These are phyloP conservation scores for Asterionellopsis glacialis DNA, from an alignment of 108 stramenopile species.

Conservation along the genomic window DNA sequence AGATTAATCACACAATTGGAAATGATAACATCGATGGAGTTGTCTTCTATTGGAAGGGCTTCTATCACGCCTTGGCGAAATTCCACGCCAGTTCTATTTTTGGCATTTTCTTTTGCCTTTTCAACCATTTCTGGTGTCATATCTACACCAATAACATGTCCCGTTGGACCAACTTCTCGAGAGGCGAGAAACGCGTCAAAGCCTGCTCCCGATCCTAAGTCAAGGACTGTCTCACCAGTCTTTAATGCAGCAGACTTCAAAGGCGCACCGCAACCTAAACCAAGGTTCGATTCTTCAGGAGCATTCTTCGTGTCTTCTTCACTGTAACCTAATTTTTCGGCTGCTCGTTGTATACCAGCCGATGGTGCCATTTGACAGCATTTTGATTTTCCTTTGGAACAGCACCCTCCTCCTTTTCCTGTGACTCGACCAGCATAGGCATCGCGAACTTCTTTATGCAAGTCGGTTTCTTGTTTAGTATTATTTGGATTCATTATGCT, in stretches of 20 bases:
- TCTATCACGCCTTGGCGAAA: slow-evolving; percentile 76
- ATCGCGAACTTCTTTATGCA: too few relatives aligned
- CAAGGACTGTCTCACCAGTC: slow-evolving; percentile 43
- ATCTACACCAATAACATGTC: slow-evolving; percentile 64
- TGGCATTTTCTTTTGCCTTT: slow-evolving; percentile 35
- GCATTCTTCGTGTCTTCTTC: too few relatives aligned
- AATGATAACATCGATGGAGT: slow-evolving; percentile 10
- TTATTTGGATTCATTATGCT: too few relatives aligned
- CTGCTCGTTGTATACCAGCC: not conserved
- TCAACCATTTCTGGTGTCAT: slow-evolving; percentile 65
- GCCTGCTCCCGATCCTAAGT: slow-evolving; percentile 61
- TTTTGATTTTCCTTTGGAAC: too few relatives aligned
- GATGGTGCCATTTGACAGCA: too few relatives aligned
- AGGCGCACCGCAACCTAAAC: slow-evolving; percentile 49
- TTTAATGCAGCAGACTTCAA: slow-evolving; percentile 17
- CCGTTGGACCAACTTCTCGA: slow-evolving; percentile 35
- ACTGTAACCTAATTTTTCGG: not conserved
- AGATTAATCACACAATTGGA: not conserved
- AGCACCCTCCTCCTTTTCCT: too few relatives aligned
- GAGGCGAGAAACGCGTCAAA: slow-evolving; percentile 55
- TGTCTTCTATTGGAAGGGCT: slow-evolving; percentile 52
- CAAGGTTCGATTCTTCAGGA: slow-evolving; percentile 23
- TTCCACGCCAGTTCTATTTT: slow-evolving; percentile 10
- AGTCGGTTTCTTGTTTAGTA: too few relatives aligned
- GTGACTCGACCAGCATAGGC: too few relatives aligned